Percentiles rank a stretch among this genome's conserved stretches.
These are phyloP conservation scores for Boletus vermiculosoides DNA, from an alignment of 768 basidiomycete species.

Conservation along the genomic window DNA sequence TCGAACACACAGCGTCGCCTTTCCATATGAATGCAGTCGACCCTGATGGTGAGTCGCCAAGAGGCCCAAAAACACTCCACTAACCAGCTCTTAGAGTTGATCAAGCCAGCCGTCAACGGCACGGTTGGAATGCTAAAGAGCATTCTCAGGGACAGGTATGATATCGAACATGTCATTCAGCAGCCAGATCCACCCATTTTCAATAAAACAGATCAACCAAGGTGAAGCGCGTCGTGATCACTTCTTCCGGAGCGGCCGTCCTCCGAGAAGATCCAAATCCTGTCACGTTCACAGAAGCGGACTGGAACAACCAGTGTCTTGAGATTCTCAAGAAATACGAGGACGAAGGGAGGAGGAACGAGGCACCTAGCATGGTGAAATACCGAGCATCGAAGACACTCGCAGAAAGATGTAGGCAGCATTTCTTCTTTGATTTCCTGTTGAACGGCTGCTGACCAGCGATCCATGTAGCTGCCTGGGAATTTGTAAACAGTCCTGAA, in stretches of 20 bases:
- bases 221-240: constrained; percentile 69
- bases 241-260: constrained; percentile 58
- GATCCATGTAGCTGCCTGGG: constrained; percentile 45
- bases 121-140: constrained; percentile 63
- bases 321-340: constrained; percentile 44
- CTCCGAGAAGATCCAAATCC: constrained; percentile 28
- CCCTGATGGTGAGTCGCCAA: constrained; percentile 32
- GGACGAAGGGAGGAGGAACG: constrained; percentile 43
- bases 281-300: constrained; percentile 41
- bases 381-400: constrained; percentile 65
- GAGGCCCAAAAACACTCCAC: no score
- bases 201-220: constrained; percentile 30
- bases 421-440: neutral
- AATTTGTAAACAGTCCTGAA: constrained; percentile 33
- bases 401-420: constrained; percentile 52
- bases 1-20: constrained; percentile 70
- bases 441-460: neutral
- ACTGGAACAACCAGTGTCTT: constrained; percentile 57
- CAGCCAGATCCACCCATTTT: neutral
- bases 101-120: constrained; percentile 70
- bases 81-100: constrained; percentile 45
- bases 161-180: neutral
- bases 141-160: constrained; percentile 52
- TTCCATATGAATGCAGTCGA: constrained; percentile 47
- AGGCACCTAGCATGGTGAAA: constrained; percentile 36